A percentile compares a stretch with the other conserved stretches of the same genome.
Evolutionary conservation across 345 rosid species (phyloP).

Genomic region (Pugionium cornutum): DNA sequence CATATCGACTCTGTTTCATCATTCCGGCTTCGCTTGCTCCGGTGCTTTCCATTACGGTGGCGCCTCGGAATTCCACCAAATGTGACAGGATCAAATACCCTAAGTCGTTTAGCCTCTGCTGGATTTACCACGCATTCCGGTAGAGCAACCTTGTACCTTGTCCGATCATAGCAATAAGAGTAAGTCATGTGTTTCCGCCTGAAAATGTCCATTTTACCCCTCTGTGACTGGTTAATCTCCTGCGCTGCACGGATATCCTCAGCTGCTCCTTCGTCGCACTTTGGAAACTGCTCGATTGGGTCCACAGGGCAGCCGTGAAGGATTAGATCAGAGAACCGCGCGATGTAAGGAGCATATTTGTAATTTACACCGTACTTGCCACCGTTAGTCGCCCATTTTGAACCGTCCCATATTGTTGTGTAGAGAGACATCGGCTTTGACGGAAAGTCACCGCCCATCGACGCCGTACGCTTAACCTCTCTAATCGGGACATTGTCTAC

Average conservation of each 20-base stretch:
- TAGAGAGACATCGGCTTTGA: conserved; percentile 95
- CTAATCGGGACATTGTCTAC: conserved; percentile 79
- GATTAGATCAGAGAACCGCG: conserved; percentile 63
- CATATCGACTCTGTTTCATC: conserved; percentile 36
- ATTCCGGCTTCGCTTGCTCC: conserved; percentile 39
- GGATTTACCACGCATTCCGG: conserved; percentile 65
- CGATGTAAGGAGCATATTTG: conserved; percentile 83
- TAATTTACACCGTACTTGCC: conserved; percentile 92
- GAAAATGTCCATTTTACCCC: conserved; percentile 63
- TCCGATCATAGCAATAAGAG: conserved; percentile 85
- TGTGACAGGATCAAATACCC: conserved; percentile 70
- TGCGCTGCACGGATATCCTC: conserved; percentile 41
- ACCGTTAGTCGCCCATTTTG: conserved; percentile 94
- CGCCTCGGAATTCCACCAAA: conserved; percentile 61
- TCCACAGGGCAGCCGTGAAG: conserved; percentile 89
- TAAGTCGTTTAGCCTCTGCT: conserved; percentile 62
- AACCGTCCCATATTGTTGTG: conserved; percentile 96
- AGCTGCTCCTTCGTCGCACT: conserved; percentile 50
- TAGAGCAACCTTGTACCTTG: conserved; percentile 67
- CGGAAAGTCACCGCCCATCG: conserved; percentile 88
- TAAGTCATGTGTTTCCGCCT: conserved; percentile 83
- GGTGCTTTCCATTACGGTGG: conserved; percentile 49
- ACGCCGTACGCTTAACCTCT: conserved; percentile 63
- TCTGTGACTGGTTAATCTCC: conserved; percentile 48
- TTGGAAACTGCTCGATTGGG: conserved; percentile 60